Evolutionary conservation across 2,329 filamentous ascomycete species (phyloP).

Genomic region (Epichloe glyceriae): DNA sequence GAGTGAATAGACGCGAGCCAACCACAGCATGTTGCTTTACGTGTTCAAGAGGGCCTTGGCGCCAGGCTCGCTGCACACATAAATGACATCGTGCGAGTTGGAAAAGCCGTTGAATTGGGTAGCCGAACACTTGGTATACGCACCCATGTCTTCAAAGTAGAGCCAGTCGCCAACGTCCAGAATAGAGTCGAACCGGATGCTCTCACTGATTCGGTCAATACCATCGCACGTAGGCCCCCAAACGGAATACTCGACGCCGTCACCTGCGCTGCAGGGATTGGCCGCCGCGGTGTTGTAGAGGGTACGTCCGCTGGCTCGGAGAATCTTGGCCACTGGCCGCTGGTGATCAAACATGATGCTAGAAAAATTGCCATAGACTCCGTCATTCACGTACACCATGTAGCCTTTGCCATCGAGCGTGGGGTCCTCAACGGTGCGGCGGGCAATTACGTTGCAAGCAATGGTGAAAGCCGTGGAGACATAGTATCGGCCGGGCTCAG

Average conservation of each 20-base stretch:
- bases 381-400: slow-evolving; percentile 97
- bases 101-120: slow-evolving; percentile 97
- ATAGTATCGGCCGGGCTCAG: slow-evolving; percentile 93
- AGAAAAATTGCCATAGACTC: slow-evolving; percentile 95
- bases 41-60: slow-evolving; percentile 55
- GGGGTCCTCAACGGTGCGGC: slow-evolving; percentile 72
- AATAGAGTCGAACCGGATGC: slow-evolving; percentile 61
- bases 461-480: slow-evolving; percentile 88
- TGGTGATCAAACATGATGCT: slow-evolving; percentile 99
- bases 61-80: slow-evolving; percentile 86
- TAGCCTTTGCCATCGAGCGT: slow-evolving; percentile 56
- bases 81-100: slow-evolving; percentile 83
- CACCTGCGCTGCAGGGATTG: slow-evolving; percentile 30
- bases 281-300: slow-evolving; percentile 43
- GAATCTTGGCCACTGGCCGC: slow-evolving; percentile 70
- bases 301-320: slow-evolving; percentile 48
- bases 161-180: slow-evolving; percentile 94
- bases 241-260: slow-evolving; percentile 74
- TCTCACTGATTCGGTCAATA: slow-evolving; percentile 85
- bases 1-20: not conserved
- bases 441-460: slow-evolving; percentile 90
- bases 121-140: slow-evolving; percentile 95
- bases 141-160: slow-evolving; percentile 98
- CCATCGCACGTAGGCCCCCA: slow-evolving; percentile 98
- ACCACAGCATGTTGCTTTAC: not conserved